A percentile compares a stretch with the other conserved stretches of the same genome.
These are phyloP conservation scores for Mortierella alpina DNA, from an alignment of 192 early-diverging fungal genomes.

Conservation along the genomic window DNA sequence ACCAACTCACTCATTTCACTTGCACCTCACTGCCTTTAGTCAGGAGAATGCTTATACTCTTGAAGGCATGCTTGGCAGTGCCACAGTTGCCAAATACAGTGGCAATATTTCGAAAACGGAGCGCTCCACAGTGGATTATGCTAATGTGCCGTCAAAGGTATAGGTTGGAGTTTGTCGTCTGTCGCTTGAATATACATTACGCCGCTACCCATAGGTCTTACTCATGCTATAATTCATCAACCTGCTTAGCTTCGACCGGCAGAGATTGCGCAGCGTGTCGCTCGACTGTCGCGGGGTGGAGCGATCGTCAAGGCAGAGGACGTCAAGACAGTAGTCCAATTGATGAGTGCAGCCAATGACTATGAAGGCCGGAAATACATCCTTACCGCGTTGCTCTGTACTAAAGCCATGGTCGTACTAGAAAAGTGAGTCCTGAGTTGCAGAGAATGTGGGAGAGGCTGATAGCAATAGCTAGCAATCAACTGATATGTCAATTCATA, in stretches of 20 bases:
- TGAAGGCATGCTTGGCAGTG: background rate
- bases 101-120: no score
- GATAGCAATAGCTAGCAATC: no score
- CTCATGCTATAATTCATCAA: no score
- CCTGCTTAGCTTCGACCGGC: background rate
- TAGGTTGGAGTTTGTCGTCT: no score
- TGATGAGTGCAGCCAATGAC: constrained; percentile 16
- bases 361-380: constrained; percentile 20
- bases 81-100: background rate
- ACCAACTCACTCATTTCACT: no score
- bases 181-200: no score
- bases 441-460: no score
- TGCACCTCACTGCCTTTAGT: no score
- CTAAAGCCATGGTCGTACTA: constrained; percentile 7
- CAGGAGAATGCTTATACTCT: background rate
- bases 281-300: constrained; percentile 12
- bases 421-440: constrained; percentile 8
- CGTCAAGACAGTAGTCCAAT: background rate
- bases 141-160: no score
- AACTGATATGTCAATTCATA: no score
- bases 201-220: no score
- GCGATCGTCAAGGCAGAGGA: constrained; percentile 13
- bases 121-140: no score
- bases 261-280: constrained; percentile 6
- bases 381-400: constrained; percentile 20